These are phyloP conservation scores for Lactarius indigo DNA, from an alignment of 768 basidiomycete genomes.

Conservation along the genomic window DNA sequence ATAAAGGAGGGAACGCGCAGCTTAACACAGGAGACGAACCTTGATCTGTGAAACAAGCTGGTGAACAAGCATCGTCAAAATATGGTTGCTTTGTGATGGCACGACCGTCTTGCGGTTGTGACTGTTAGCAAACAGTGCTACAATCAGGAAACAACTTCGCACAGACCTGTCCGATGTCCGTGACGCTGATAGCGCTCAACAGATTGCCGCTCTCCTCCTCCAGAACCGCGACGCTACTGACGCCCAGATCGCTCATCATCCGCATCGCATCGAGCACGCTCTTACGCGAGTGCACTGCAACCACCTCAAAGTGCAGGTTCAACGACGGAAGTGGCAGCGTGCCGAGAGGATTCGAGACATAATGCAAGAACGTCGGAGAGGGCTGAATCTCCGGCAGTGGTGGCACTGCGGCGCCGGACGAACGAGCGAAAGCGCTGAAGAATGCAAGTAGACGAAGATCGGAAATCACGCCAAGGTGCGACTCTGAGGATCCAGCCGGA, in stretches of 20 bases:
- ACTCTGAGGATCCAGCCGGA: constrained; percentile 36
- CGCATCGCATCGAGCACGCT: constrained; percentile 78
- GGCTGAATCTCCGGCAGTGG: constrained; percentile 8
- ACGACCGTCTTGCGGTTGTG: constrained; percentile 55
- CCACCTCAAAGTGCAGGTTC: constrained; percentile 57
- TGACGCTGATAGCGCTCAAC: constrained; percentile 76
- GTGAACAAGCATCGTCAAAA: constrained; percentile 62
- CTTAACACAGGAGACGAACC: constrained; percentile 35
- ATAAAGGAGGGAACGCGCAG: background rate
- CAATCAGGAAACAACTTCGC: background rate
- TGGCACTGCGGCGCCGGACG: constrained; percentile 26
- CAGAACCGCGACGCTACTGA: constrained; percentile 76
- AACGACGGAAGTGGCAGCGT: constrained; percentile 62
- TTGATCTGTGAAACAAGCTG: constrained; percentile 73
- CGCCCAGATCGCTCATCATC: constrained; percentile 81
- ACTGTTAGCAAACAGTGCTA: background rate
- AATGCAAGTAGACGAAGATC: constrained; percentile 69
- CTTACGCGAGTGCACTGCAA: constrained; percentile 57
- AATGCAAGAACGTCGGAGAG: constrained; percentile 35
- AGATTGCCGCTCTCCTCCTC: constrained; percentile 61
- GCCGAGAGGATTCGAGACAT: constrained; percentile 51
- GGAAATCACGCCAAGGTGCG: constrained; percentile 70
- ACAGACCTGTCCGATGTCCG: constrained; percentile 70
- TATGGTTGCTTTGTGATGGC: constrained; percentile 76
- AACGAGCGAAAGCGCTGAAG: constrained; percentile 52